Evolutionary conservation across 1,284 basidiomycete species (phyloP), one percentile per base, ranked within the genome.

Genomic region (Ganoderma sp.): DNA sequence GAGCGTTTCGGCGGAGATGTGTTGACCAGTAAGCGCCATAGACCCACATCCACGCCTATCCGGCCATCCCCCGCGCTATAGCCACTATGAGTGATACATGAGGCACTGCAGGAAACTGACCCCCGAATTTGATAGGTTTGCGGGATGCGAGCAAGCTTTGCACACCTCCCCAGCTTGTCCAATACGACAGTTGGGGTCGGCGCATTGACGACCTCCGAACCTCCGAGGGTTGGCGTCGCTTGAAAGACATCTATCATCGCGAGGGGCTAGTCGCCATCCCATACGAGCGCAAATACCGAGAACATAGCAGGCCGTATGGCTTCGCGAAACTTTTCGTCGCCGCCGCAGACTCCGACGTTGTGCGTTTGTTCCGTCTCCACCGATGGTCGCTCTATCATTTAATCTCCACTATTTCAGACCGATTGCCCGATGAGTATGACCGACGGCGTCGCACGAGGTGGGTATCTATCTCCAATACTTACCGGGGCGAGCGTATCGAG

Each of bases 341-440:
- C 77, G 81, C 81, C 14, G 90, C 85, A 3, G 90, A 92, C 74
- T 82, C 84, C 9, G 87, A 90, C 71, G 84, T 85, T 77, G 90
- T 91, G 67, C 62, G 83, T 78, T 12, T 32, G 3, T 34, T 28
- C 22, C 14, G 48, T 52, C 48, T 25, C 22, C 22, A 14, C 22
- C 25, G 48, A 25, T 22, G 22, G 4, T 19, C 9, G 25, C 25
- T 10, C 2, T 25, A 39, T 3, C n/a, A 39, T 22, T 37, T n/a
- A 48, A 54, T 32, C 28, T 22, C 37, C 28, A 39, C 9, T 34
- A 42, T 17, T 32, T 22, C 63, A 91, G 88, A 81, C 89, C 12
- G 85, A 88, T 67, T 93, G 91, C 68, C 91, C 91, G 1, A 79
- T 92, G 71, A 88, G 87, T 54, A 94, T 94, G 92, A 91, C 91